Conservation (phyloP, 2,329 filamentous ascomycete genomes). For the Alternaria atra region DNA sequence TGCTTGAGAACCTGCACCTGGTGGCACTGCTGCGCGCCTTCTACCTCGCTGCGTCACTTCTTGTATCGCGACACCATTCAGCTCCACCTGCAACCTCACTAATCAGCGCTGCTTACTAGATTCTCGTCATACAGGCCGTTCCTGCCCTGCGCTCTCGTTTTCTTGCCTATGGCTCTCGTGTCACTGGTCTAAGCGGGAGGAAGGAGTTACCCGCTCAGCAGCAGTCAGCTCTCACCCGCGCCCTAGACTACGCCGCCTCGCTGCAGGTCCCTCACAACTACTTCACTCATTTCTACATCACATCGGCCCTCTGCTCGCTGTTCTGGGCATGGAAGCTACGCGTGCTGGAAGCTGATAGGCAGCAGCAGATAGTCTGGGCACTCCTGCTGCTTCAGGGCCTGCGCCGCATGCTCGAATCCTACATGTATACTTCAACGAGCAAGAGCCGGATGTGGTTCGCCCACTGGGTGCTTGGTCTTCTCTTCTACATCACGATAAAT, state of each 20-base stretch:
- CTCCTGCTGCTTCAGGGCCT: conserved; percentile 79
- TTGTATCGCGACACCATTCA: conserved; percentile 50
- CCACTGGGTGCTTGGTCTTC: conserved; percentile 81
- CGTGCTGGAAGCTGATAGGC: conserved; percentile 52
- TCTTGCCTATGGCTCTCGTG: conserved; percentile 68
- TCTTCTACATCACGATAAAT: conserved; percentile 78
- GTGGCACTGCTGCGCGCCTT: conserved; percentile 44
- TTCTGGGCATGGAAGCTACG: conserved; percentile 78
- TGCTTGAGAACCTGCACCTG: conserved; percentile 21
- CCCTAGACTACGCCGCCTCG: conserved; percentile 62
- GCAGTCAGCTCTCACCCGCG: conserved; percentile 19
- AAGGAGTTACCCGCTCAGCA: conserved; percentile 11
- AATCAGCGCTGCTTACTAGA: conserved; percentile 50
- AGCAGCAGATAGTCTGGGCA: conserved; percentile 72
- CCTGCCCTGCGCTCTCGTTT: conserved; percentile 64
- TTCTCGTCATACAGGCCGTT: conserved; percentile 61
- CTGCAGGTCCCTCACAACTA: conserved; percentile 83
- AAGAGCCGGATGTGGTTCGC: conserved; percentile 83
- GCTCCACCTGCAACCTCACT: conserved; percentile 27
- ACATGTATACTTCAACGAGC: conserved; percentile 72
- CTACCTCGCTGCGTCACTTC: conserved; percentile 51
- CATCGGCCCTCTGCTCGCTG: conserved; percentile 72
- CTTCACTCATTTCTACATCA: conserved; percentile 87
- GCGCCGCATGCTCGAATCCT: conserved; percentile 79
- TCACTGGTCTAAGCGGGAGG: conserved; percentile 32